These are phyloP conservation scores for Wickerhamiella shivajii DNA, from an alignment of 805 yeast genomes.

Conservation along the genomic window DNA sequence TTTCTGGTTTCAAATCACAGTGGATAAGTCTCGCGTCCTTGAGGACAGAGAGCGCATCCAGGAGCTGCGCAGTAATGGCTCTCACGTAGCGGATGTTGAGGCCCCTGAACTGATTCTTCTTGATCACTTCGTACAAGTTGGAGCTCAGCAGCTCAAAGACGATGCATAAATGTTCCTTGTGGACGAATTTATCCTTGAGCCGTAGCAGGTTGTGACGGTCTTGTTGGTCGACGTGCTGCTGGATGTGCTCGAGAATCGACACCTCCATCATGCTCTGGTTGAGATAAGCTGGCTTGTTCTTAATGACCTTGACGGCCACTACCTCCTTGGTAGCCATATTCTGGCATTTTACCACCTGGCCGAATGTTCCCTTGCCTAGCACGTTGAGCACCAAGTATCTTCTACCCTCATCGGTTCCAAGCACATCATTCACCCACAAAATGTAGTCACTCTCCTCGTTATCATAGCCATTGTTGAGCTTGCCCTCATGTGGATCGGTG, in stretches of 20 bases:
- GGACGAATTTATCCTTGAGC: slow-evolving; percentile 77
- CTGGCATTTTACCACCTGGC: slow-evolving; percentile 94
- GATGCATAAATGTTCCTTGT: slow-evolving; percentile 80
- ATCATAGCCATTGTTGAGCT: slow-evolving; percentile 68
- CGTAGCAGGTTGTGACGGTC: slow-evolving; percentile 65
- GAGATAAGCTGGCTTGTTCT: slow-evolving; percentile 78
- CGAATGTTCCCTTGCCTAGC: slow-evolving; percentile 94
- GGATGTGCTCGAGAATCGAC: slow-evolving; percentile 65
- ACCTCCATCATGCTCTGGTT: slow-evolving; percentile 90
- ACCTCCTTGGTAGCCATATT: slow-evolving; percentile 63
- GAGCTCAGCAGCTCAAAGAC: slow-evolving; percentile 83
- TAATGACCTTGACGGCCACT: slow-evolving; percentile 88
- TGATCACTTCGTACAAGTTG: slow-evolving; percentile 76
- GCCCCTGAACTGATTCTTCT: slow-evolving; percentile 90
- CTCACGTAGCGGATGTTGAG: slow-evolving; percentile 65
- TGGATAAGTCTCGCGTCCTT: slow-evolving; percentile 79
- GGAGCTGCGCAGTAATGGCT: slow-evolving; percentile 61
- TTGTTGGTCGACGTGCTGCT: slow-evolving; percentile 50
- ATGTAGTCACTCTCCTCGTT: slow-evolving; percentile 84
- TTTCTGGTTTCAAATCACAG: slow-evolving; percentile 95
- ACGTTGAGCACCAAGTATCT: slow-evolving; percentile 81
- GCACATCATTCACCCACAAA: slow-evolving; percentile 80
- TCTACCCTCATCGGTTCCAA: slow-evolving; percentile 74
- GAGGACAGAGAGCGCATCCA: slow-evolving; percentile 66
- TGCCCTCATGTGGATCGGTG: slow-evolving; percentile 83